Evolutionary conservation across 495 filamentous ascomycete species (phyloP).

Genomic region (Annulohypoxylon bovei): DNA sequence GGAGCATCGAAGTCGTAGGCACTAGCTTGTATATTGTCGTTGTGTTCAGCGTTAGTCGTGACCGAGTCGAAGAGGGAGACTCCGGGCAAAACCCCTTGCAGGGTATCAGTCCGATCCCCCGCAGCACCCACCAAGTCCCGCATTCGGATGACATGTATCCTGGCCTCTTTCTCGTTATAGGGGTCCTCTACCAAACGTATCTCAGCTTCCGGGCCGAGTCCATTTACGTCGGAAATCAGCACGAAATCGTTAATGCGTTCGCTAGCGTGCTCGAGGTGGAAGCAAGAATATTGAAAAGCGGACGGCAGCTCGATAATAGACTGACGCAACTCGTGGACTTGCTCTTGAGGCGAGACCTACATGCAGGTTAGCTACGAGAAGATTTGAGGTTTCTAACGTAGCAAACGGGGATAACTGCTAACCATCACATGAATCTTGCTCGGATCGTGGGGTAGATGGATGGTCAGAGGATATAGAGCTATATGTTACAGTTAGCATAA

Average conservation of each 20-base stretch:
- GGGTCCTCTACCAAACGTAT: constrained; percentile 90
- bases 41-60: constrained; percentile 56
- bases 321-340: constrained; percentile 96
- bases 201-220: constrained; percentile 75
- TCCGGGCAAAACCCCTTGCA: constrained; percentile 90
- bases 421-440: constrained; percentile 87
- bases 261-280: constrained; percentile 91
- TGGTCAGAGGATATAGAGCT: constrained; percentile 78
- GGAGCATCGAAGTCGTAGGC: constrained; percentile 80
- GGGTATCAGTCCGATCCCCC: constrained; percentile 84
- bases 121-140: constrained; percentile 93
- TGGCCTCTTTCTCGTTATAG: constrained; percentile 98
- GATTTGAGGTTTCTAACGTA: constrained; percentile 26
- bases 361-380: constrained; percentile 40
- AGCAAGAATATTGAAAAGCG: constrained; percentile 97
- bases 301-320: constrained; percentile 94
- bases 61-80: constrained; percentile 86
- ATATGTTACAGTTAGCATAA: constrained; percentile 27
- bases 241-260: constrained; percentile 92
- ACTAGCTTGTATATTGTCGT: constrained; percentile 63
- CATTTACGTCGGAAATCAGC: constrained; percentile 91
- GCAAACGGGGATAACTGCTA: constrained; percentile 43
- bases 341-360: constrained; percentile 91
- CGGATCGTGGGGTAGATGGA: constrained; percentile 84
- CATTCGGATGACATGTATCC: constrained; percentile 90